Evolutionary conservation across 768 basidiomycete genomes (phyloP).

Genomic region (Bullera alba): DNA sequence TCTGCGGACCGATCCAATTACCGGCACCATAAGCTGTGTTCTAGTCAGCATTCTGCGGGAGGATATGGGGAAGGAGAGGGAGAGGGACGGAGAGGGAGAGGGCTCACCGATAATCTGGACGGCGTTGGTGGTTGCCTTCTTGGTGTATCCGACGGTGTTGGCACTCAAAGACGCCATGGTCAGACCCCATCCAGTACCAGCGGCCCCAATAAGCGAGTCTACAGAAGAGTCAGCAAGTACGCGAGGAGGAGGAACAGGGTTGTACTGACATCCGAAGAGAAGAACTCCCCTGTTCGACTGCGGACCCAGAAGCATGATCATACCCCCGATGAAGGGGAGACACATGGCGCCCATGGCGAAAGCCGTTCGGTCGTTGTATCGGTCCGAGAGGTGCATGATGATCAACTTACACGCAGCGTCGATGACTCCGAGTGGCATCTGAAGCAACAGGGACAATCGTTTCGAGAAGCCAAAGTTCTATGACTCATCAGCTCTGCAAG

Average conservation of each 20-base stretch:
- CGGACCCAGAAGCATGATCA: conserved; percentile 19
- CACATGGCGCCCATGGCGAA: conserved; percentile 17
- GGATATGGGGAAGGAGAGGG: too few species aligned
- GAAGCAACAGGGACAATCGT: conserved; percentile 13
- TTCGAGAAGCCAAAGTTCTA: background rate
- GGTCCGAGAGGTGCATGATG: conserved; percentile 23
- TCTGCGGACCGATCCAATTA: conserved; percentile 12
- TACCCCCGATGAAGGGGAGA: conserved; percentile 19
- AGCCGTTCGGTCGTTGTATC: conserved; percentile 14
- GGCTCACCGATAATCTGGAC: conserved; percentile 19
- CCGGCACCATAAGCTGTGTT: conserved; percentile 6
- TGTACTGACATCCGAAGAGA: conserved; percentile 13
- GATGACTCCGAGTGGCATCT: conserved; percentile 11
- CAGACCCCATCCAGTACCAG: conserved; percentile 19
- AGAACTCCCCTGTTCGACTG: conserved; percentile 14
- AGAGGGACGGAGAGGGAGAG: background rate
- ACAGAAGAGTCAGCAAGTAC: background rate
- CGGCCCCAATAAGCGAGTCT: conserved; percentile 14
- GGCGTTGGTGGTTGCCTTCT: conserved; percentile 18
- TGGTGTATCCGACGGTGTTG: conserved; percentile 21
- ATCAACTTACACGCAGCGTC: conserved; percentile 12
- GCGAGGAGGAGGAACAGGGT: background rate
- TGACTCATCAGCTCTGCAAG: background rate
- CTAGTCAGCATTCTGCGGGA: too few species aligned
- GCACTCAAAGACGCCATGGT: conserved; percentile 13